A percentile compares a stretch with the other conserved stretches of the same genome.
These are phyloP conservation scores for Juncus effusus DNA, from an alignment of 176 grass and related monocot species.

Conservation along the genomic window DNA sequence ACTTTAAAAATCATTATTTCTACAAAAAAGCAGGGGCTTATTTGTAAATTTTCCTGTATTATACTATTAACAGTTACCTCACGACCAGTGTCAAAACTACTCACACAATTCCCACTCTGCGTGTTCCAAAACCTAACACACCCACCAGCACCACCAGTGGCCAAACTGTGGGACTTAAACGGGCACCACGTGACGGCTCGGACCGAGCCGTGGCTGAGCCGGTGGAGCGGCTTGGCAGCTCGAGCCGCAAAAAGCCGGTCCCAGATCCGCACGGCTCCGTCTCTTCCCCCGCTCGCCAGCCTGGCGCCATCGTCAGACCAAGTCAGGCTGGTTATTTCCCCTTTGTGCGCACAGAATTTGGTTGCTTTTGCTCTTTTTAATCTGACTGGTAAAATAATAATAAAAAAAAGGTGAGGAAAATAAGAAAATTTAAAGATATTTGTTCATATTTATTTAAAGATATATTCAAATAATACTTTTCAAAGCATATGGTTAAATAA, in stretches of 20 bases:
- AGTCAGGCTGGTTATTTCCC: slow-evolving; percentile 34
- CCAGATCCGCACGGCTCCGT: slow-evolving; percentile 33
- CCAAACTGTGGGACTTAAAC: slow-evolving; percentile 25
- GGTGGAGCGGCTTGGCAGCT: slow-evolving; percentile 21
- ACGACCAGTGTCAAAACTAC: slow-evolving; percentile 22
- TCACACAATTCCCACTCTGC: slow-evolving; percentile 27
- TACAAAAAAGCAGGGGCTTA: not conserved
- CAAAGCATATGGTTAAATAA: not conserved
- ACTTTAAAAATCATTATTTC: no score
- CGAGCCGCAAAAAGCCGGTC: slow-evolving; percentile 13
- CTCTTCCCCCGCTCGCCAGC: slow-evolving; percentile 37
- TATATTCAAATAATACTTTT: not conserved
- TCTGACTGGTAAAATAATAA: slow-evolving; percentile 24
- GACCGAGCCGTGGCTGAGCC: slow-evolving; percentile 31
- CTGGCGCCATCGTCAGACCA: slow-evolving; percentile 28
- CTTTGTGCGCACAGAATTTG: slow-evolving; percentile 16
- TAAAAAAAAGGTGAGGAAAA: slow-evolving; percentile 1
- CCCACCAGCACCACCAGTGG: slow-evolving; percentile 32
- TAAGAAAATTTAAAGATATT: not conserved
- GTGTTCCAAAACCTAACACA: slow-evolving; percentile 38
- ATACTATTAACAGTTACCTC: slow-evolving; percentile 19
- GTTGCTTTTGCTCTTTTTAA: not conserved
- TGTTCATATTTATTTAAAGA: no score
- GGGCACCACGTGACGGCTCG: slow-evolving; percentile 41
- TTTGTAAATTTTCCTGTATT: no score